Base-by-base conservation (phyloP, 768 basidiomycete species). In the Hypholoma fasciculare region DNA sequence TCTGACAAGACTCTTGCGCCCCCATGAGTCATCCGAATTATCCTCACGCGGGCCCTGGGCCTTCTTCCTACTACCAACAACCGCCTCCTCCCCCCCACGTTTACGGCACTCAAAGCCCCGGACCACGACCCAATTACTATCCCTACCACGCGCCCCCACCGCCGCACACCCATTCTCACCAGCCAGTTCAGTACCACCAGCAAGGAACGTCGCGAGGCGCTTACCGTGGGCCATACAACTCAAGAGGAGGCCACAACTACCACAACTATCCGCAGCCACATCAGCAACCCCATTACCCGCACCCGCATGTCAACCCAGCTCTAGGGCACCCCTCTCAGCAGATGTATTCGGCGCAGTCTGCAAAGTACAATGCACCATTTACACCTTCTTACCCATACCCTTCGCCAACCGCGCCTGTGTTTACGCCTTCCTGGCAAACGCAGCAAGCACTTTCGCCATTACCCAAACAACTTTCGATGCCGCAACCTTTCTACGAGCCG, bases 391-490 rank as follows among this genome's bases (percentile, higher is more conserved):
- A 71, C 38, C 63, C 69, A 8, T 76, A 77, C 59, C 67, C 79
- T 23, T 71, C 76, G 27, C 73, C 75, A n/a, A 74, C 73, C 40
- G 68, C 70, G 8, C 66, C 70, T 27, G 64, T 72, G 43, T 72
- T 71, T 56, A 67, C 76, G n/a, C 68, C 80, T 20, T 70, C 77
- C 23, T 84, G 82, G 82, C 74, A 77, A 40, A 60, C 72, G 19
- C 70, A 69, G 39, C 68, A 63, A 49, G 60, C 57, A 19, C 68
- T 83, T 23, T 87, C 86, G 0, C 84, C 85, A 1, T 64, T 86
- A 23, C 87, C 87, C 57, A 87, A 87, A 72, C 87, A 87, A 58
- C 75, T 86, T 1, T 80, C 82, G 8, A 83, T 83, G 76, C 77
- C 79, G 36, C 50, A 64, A 52, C n/a, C 54, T 20, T 64, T 58